These are phyloP conservation scores for Cladosporium sp. DNA, from an alignment of 2,329 filamentous ascomycete species.

Conservation along the genomic window DNA sequence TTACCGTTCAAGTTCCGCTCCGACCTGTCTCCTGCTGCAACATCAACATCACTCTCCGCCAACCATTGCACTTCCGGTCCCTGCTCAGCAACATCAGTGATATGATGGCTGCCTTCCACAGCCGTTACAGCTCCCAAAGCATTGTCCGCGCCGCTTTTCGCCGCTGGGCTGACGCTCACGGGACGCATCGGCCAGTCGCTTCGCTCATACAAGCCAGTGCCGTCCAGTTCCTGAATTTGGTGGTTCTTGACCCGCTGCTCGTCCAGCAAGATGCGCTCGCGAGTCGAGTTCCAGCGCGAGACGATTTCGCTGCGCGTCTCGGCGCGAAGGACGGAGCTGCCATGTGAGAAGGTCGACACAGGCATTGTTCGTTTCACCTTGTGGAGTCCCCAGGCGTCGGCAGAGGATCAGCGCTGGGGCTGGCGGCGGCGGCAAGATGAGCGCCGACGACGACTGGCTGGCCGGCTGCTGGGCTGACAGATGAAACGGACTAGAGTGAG, in stretches of 20 bases:
- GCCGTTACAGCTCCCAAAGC: background rate
- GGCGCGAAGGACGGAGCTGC: slow-evolving; percentile 16
- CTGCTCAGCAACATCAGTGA: slow-evolving; percentile 12
- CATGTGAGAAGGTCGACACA: slow-evolving; percentile 26
- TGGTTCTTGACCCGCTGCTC: slow-evolving; percentile 24
- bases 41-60: slow-evolving; percentile 18
- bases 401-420: slow-evolving; percentile 6
- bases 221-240: slow-evolving; percentile 28
- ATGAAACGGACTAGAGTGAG: slow-evolving; percentile 3
- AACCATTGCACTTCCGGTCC: slow-evolving; percentile 16
- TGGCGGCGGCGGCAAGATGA: slow-evolving; percentile 1
- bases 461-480: background rate
- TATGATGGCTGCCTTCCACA: slow-evolving; percentile 6
- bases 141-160: background rate
- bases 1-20: background rate
- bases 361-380: slow-evolving; percentile 20
- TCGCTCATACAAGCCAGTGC: slow-evolving; percentile 25
- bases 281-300: slow-evolving; percentile 25
- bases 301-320: slow-evolving; percentile 18
- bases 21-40: slow-evolving; percentile 12
- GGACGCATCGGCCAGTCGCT: slow-evolving; percentile 26
- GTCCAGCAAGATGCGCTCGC: slow-evolving; percentile 24
- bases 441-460: background rate
- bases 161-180: slow-evolving; percentile 14
- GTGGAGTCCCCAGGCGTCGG: background rate